These are phyloP conservation scores for Dichotomopilus funicola DNA, from an alignment of 2,329 filamentous ascomycete genomes.

Conservation along the genomic window DNA sequence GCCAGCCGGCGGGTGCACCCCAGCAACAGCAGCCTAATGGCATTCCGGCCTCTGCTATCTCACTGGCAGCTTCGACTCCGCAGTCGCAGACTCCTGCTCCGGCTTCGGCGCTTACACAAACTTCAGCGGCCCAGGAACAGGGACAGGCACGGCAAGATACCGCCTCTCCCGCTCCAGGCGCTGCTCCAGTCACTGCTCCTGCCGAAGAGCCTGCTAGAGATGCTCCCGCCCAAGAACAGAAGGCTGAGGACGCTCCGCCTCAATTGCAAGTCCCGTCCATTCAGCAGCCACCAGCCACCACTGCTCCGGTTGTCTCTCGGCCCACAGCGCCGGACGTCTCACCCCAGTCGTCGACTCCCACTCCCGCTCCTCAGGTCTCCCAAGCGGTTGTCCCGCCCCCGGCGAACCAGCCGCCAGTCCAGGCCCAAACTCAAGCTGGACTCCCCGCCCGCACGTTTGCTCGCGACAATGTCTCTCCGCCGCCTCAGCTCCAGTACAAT, in stretches of 20 bases:
- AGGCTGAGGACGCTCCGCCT: neutral
- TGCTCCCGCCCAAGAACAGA: neutral
- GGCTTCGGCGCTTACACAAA: neutral
- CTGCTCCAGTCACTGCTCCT: neutral
- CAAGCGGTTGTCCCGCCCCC: conserved; percentile 7
- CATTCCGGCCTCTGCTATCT: neutral
- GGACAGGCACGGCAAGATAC: neutral
- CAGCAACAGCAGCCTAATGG: neutral
- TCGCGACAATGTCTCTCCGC: conserved; percentile 3
- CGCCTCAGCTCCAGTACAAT: conserved; percentile 15
- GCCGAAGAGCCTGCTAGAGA: neutral
- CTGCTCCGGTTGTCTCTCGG: neutral
- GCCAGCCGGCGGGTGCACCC: neutral
- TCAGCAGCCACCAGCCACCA: neutral
- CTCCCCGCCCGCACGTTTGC: conserved; percentile 1
- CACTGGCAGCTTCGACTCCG: neutral
- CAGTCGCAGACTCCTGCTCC: neutral
- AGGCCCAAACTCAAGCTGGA: conserved; percentile 7
- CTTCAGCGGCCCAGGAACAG: too few relatives aligned
- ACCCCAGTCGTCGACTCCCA: neutral
- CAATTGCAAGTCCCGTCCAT: neutral
- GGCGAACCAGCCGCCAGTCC: conserved; percentile 9
- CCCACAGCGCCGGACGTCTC: neutral
- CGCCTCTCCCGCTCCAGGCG: neutral
- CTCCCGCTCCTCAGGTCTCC: conserved; percentile 1